Evolutionary conservation across 768 basidiomycete genomes (phyloP).

Genomic region (Xerocomellus amylosporus): DNA sequence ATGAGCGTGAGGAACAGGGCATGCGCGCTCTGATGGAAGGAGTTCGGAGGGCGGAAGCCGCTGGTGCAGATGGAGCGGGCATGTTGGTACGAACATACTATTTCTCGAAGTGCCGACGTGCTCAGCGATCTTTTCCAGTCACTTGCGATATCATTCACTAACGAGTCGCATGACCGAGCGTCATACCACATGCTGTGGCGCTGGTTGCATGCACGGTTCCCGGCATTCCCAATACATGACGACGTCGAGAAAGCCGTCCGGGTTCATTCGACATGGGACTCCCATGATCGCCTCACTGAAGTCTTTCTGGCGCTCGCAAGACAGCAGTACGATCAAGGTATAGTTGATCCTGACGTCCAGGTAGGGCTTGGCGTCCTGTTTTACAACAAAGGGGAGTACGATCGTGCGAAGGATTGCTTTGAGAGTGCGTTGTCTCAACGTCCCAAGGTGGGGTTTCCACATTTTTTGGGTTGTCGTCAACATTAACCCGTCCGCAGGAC

Average conservation of each 20-base stretch:
- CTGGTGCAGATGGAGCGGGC: constrained; percentile 62
- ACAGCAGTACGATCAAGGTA: constrained; percentile 68
- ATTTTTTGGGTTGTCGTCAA: not conserved
- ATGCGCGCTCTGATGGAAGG: constrained; percentile 79
- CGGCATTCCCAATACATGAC: constrained; percentile 50
- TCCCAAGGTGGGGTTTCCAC: constrained; percentile 53
- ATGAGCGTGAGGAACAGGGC: constrained; percentile 80
- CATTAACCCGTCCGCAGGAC: constrained; percentile 47
- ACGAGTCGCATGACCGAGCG: constrained; percentile 86
- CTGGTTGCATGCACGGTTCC: constrained; percentile 74
- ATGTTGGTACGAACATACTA: constrained; percentile 58
- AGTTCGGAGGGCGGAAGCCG: constrained; percentile 60
- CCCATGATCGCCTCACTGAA: constrained; percentile 76
- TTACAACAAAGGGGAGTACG: constrained; percentile 85
- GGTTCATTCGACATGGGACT: constrained; percentile 72
- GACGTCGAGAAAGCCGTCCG: constrained; percentile 54
- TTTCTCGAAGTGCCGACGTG: not conserved
- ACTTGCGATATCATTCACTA: constrained; percentile 93
- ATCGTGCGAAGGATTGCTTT: constrained; percentile 92
- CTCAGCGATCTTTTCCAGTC: constrained; percentile 51
- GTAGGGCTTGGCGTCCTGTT: constrained; percentile 90
- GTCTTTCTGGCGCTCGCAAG: constrained; percentile 81
- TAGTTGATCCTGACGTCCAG: constrained; percentile 87
- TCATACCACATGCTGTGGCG: constrained; percentile 83
- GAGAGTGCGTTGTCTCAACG: constrained; percentile 76